Base-by-base conservation (phyloP, 176 grass and related monocot genomes). In the Paspalum notatum region DNA sequence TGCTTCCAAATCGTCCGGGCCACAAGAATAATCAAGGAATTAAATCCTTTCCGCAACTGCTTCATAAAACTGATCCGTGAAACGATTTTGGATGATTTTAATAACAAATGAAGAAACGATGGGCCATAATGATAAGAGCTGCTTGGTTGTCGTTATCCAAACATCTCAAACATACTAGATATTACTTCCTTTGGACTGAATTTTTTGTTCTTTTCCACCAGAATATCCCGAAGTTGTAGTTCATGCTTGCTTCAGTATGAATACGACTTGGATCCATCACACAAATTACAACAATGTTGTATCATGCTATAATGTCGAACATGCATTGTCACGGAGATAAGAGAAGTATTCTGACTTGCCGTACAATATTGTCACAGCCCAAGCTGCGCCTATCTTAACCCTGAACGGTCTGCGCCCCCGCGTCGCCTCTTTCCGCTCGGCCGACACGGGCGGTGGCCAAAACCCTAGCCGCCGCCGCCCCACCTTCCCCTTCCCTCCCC, bases 261-360 rank as follows among this genome's bases (percentile, higher is more conserved):
- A 81, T 65, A 49, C 56, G 44, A 65, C 58, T 71, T 65, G 13
- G 79, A 80, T 79, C 26, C 18, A 71, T 74, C 27, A 69, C 16
- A 47, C 37, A 55, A 44, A 74, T 54, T n/a, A 11, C 5, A 59
- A 52, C 0, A 70, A 12, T 76, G 63, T 81, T 85, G 6, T 85
- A 71, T 85, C 51, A 40, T 8, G 70, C 32, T 71, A 77, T 71
- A 76, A 65, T 85, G 82, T 89, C 87, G 85, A 89, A 76, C 70
- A 26, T 55, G 57, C 57, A 85, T 42, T 62, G 76, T 85, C 82
- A 75, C 48, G 32, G 63, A 64, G 64, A 65, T 38, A 65, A 76
- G 27, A 56, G 42, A 76, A 62, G 78, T 71, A 56, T 65, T 8
- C 8, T 87, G 53, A 70, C 47, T 57, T 81, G 26, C 49, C 46